Percentiles rank a stretch among this genome's conserved stretches.
These are phyloP conservation scores for Monilinia vaccinii-corymbosi DNA, from an alignment of 2,329 filamentous ascomycete genomes.

Conservation along the genomic window DNA sequence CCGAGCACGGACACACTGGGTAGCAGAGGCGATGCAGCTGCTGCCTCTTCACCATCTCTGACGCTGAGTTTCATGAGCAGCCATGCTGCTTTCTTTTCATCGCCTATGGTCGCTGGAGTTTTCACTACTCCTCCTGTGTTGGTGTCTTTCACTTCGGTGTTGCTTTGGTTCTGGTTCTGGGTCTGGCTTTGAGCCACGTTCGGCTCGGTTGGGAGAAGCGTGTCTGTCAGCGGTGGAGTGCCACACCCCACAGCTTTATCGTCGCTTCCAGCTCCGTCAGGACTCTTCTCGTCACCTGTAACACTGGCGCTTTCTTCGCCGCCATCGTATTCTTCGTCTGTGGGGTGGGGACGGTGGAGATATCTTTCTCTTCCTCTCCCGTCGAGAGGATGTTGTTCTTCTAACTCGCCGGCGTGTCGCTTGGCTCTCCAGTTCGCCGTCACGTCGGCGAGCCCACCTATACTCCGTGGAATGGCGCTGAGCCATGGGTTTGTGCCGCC, in stretches of 20 bases:
- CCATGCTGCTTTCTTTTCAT: conserved; percentile 39
- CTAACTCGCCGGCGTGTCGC: conserved; percentile 18
- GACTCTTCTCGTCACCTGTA: conserved; percentile 14
- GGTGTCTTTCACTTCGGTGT: not conserved
- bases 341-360: not conserved
- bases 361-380: not conserved
- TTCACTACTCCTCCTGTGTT: not conserved
- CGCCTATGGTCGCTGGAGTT: conserved; percentile 20
- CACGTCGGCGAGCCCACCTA: conserved; percentile 9
- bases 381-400: conserved; percentile 15
- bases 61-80: conserved; percentile 41
- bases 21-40: not conserved
- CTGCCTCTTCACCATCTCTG: conserved; percentile 26
- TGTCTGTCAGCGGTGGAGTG: not conserved
- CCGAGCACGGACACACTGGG: not conserved
- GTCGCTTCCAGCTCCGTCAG: not conserved
- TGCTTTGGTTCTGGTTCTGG: not conserved
- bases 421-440: conserved; percentile 13
- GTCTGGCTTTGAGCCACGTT: not conserved
- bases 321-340: conserved; percentile 25
- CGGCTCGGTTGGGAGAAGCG: not conserved
- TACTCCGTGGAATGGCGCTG: conserved; percentile 37
- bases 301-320: conserved; percentile 20
- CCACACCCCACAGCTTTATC: not conserved
- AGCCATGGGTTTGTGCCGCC: conserved; percentile 33